These are phyloP conservation scores for Triticum aestivum DNA, from an alignment of 176 grass and related monocot species.

Conservation along the genomic window IWGSC_CS_RefSeq_v2.1 NC_057803.1:585608826-585609325, in stretches of 20 bases:
- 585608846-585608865: conserved; percentile 61
- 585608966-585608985: conserved; percentile 30
- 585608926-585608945: conserved; percentile 35
- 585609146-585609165: too few species aligned
- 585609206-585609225: too few species aligned
- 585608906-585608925: not conserved
- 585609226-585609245: too few species aligned
- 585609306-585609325: too few species aligned
- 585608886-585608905: not conserved
- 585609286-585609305: too few species aligned
- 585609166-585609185: too few species aligned
- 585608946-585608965: conserved; percentile 68
- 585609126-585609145: too few species aligned
- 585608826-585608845: conserved; percentile 65
- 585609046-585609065: conserved; percentile 71
- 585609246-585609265: too few species aligned
- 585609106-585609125: not conserved
- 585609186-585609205: too few species aligned
- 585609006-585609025: conserved; percentile 43
- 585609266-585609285: too few species aligned
- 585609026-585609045: conserved; percentile 24
- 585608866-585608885: conserved; percentile 25
- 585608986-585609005: conserved; percentile 31
- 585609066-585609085: conserved; percentile 63
- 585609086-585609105: conserved; percentile 27